Conservation (phyloP, 805 yeast genomes). For the Kazachstania taianensis region DNA sequence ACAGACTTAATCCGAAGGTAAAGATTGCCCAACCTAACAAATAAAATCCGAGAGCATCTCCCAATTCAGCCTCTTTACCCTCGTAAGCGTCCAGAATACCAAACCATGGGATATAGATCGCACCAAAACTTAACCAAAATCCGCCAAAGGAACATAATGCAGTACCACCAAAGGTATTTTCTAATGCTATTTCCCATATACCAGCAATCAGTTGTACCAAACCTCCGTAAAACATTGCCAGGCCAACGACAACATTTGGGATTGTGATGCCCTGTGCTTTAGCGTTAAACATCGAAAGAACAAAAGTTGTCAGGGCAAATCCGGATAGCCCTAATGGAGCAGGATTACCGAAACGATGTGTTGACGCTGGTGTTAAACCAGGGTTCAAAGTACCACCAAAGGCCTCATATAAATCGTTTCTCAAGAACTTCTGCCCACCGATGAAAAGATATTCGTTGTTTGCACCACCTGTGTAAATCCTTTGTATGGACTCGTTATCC, state of each 20-base stretch:
- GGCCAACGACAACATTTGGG: conserved; percentile 46
- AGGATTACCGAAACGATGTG: conserved; percentile 52
- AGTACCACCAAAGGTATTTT: conserved; percentile 58
- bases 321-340: conserved; percentile 55
- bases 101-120: conserved; percentile 47
- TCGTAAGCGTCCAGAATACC: conserved; percentile 48
- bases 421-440: conserved; percentile 61
- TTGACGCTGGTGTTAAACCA: conserved; percentile 46
- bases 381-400: conserved; percentile 81
- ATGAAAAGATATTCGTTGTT: conserved; percentile 59
- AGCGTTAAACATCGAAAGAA: conserved; percentile 44
- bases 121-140: conserved; percentile 59
- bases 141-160: conserved; percentile 57
- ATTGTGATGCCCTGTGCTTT: conserved; percentile 40
- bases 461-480: conserved; percentile 30
- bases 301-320: conserved; percentile 54
- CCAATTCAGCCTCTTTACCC: conserved; percentile 29
- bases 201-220: conserved; percentile 51
- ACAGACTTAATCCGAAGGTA: conserved; percentile 41
- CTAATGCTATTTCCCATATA: conserved; percentile 53
- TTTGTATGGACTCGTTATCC: conserved; percentile 10
- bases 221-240: conserved; percentile 58
- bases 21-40: conserved; percentile 55
- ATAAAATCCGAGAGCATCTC: conserved; percentile 48
- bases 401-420: conserved; percentile 49